Base-by-base conservation (phyloP, 176 grass and related monocot genomes). In the Cymbopogon citratus region DNA sequence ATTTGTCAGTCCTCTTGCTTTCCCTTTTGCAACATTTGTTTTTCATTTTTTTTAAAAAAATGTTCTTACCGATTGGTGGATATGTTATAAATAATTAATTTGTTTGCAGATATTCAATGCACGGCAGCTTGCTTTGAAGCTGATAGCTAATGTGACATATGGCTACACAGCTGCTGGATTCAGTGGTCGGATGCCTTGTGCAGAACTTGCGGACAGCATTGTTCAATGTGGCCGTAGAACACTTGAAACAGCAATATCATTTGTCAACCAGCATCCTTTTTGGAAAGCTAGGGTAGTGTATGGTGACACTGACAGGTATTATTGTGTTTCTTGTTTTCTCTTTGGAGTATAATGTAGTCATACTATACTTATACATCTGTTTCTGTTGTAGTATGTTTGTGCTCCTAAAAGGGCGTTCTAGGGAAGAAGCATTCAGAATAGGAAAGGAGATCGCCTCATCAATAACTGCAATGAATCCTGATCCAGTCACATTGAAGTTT, bases 141-240 rank as follows among this genome's bases (percentile, higher is more conserved):
- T 94, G 79, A 98, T 94, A 91, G 95, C 95, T 60, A 98, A 98
- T 83, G 95, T 98, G 39, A 94, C 92, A 27, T 98, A 98, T 77
- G 95, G 92, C 90, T 98, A 98, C 77, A 94, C 95, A 72, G 95
- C 95, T 85, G 95, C 95, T 85, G 92, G 95, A 54, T 98, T 94
- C 70, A 98, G 90, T 69, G 95, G 95, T 48, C 92, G 95, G 54
- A 98, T 98, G 95, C 92, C 95, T 46, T 98, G 95, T 84, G 95
- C 95, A 84, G 95, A 98, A 73, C 88, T 98, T 79, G 95, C 92
- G 64, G 95, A 98, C 83, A 98, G 95, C 83, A 94, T 98, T 81
- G 95, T 98, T 75, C 92, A 98, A 36, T 98, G 92, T 91, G 95
- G 95, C 63, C 90, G 95, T 74, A 91, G 90, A 86, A 94, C 95